A percentile compares a stretch with the other conserved stretches of the same genome.
Conservation (phyloP, 2,329 filamentous ascomycete genomes). For the Penicillium sp. region DNA sequence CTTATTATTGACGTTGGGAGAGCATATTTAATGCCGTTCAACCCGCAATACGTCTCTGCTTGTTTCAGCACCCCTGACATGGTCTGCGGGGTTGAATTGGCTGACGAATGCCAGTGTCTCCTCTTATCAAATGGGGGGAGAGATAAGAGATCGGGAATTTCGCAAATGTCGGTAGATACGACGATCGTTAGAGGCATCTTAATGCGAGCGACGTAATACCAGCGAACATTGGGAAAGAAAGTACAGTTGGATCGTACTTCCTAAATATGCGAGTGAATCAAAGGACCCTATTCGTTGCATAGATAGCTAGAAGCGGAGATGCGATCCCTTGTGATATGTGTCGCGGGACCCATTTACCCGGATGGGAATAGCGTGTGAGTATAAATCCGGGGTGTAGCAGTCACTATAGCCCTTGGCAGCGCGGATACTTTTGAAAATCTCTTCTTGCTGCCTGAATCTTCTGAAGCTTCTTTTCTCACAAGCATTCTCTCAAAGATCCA, state of each 20-base stretch:
- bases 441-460: not conserved
- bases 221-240: not conserved
- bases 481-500: not conserved
- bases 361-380: not conserved
- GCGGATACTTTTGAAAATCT: not conserved
- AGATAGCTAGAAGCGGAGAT: not conserved
- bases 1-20: too few relatives aligned
- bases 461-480: not conserved
- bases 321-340: not conserved
- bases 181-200: not conserved
- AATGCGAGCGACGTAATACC: not conserved
- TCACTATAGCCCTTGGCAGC: not conserved
- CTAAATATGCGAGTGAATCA: not conserved
- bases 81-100: too few relatives aligned
- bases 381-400: not conserved
- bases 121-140: not conserved
- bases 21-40: too few relatives aligned
- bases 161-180: not conserved
- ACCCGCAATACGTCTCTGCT: too few relatives aligned
- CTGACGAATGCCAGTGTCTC: too few relatives aligned
- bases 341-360: not conserved
- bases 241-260: not conserved
- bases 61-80: too few relatives aligned
- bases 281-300: not conserved
- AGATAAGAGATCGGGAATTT: not conserved